Conservation (phyloP, 352 stramenopile genomes). For the Phytophthora capsici region DNA sequence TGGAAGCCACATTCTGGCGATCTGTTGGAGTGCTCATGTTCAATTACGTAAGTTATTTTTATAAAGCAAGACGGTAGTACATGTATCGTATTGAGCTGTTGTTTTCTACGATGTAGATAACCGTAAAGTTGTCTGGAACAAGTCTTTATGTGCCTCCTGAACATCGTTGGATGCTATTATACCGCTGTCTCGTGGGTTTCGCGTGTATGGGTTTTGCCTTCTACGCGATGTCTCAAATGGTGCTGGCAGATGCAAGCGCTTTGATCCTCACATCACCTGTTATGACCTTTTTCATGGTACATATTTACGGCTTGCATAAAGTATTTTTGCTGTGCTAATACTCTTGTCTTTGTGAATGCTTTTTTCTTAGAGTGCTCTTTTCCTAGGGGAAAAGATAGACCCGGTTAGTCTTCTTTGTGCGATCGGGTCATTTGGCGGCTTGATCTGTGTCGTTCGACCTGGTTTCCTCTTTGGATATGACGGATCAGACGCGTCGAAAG, state of each 20-base stretch:
- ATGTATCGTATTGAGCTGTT: not conserved
- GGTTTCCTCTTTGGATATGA: conserved; percentile 50
- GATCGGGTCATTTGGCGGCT: conserved; percentile 39
- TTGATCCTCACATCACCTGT: conserved; percentile 57
- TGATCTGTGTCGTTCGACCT: conserved; percentile 54
- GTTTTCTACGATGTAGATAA: conserved; percentile 1
- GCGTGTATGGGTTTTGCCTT: conserved; percentile 73
- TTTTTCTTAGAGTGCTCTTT: conserved; percentile 29
- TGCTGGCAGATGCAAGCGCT: conserved; percentile 71
- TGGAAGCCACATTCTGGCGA: conserved; percentile 80
- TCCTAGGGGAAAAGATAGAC: conserved; percentile 51
- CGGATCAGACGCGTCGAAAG: conserved; percentile 11
- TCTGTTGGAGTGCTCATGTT: conserved; percentile 51
- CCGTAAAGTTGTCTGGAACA: conserved; percentile 14
- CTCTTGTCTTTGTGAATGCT: not conserved
- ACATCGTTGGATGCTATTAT: conserved; percentile 57
- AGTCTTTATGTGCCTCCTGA: conserved; percentile 47
- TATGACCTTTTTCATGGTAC: conserved; percentile 26
- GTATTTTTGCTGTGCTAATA: no score
- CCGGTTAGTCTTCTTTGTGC: conserved; percentile 37
- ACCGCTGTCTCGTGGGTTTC: conserved; percentile 65
- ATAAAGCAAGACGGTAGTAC: not conserved
- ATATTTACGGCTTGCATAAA: not conserved
- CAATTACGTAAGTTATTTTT: conserved; percentile 51
- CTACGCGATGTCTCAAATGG: conserved; percentile 77